A percentile compares a stretch with the other conserved stretches of the same genome.
Conservation (phyloP, 352 stramenopile species). For the Phytophthora brassicae region DNA sequence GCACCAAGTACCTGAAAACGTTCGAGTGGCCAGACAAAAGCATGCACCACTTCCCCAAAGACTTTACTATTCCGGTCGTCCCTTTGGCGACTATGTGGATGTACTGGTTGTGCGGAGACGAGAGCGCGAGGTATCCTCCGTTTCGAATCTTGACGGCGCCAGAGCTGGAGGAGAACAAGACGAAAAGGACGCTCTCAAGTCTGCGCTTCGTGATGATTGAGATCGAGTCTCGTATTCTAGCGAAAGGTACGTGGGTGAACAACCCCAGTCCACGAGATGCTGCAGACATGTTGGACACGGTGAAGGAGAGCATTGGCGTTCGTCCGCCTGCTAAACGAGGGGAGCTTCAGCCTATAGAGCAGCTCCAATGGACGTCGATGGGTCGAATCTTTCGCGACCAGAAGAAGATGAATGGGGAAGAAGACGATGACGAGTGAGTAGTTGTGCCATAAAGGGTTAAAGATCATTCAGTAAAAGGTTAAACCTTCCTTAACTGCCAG, state of each 20-base stretch:
- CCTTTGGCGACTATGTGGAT: slow-evolving; percentile 16
- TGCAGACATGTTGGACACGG: slow-evolving; percentile 21
- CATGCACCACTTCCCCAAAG: slow-evolving; percentile 29
- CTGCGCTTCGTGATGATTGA: slow-evolving; percentile 32
- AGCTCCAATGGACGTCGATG: slow-evolving; percentile 26
- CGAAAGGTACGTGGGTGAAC: slow-evolving; percentile 23
- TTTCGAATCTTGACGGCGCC: slow-evolving; percentile 20
- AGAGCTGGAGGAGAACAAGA: slow-evolving; percentile 15
- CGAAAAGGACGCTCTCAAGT: slow-evolving; percentile 8
- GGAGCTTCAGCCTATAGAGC: slow-evolving; percentile 10
- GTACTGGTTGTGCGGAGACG: slow-evolving; percentile 22
- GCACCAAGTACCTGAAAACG: slow-evolving; percentile 13
- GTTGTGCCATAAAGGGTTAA: background rate
- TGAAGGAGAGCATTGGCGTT: slow-evolving; percentile 19
- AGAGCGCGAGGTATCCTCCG: slow-evolving; percentile 16
- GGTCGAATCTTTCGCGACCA: slow-evolving; percentile 21
- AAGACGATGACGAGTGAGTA: slow-evolving; percentile 8
- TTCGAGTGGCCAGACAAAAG: slow-evolving; percentile 27
- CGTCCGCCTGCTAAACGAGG: slow-evolving; percentile 12
- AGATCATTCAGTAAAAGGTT: too few species aligned
- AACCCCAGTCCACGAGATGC: slow-evolving; percentile 18
- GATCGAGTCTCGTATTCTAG: slow-evolving; percentile 24
- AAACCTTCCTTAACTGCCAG: background rate
- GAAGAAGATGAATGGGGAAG: slow-evolving; percentile 5
- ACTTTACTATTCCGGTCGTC: slow-evolving; percentile 13